A percentile compares a stretch with the other conserved stretches of the same genome.
phyloP scores from a whole-genome alignment of 805 yeast species.

The Brettanomyces sp. region DNA sequence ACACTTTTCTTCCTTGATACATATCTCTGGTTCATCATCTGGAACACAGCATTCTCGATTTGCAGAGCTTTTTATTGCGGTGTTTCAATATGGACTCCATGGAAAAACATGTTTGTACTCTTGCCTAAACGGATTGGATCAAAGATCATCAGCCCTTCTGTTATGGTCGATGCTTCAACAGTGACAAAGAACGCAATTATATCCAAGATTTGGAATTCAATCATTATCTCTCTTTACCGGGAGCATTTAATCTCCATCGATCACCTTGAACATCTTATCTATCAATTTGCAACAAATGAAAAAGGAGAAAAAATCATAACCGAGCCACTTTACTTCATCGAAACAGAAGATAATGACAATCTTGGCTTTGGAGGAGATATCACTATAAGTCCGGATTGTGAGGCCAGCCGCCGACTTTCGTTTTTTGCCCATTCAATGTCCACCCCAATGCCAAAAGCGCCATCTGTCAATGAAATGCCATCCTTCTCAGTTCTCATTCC shows the following conservation, averaged over 20 bases:
- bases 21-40: constrained; percentile 76
- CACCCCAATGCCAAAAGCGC: constrained; percentile 73
- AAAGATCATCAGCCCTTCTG: constrained; percentile 46
- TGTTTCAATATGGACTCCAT: constrained; percentile 79
- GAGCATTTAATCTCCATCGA: constrained; percentile 72
- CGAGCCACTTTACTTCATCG: constrained; percentile 72
- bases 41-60: constrained; percentile 69
- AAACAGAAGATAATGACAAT: constrained; percentile 62
- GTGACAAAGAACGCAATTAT: constrained; percentile 44
- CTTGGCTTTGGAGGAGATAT: constrained; percentile 33
- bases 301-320: constrained; percentile 36
- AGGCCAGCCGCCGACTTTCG: constrained; percentile 75
- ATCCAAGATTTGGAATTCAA: constrained; percentile 75
- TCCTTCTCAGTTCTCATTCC: constrained; percentile 79
- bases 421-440: constrained; percentile 87
- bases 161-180: constrained; percentile 21
- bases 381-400: constrained; percentile 56
- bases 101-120: constrained; percentile 72
- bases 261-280: constrained; percentile 57
- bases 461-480: constrained; percentile 63
- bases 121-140: constrained; percentile 70
- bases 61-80: constrained; percentile 61
- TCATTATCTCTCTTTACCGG: constrained; percentile 73
- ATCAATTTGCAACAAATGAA: constrained; percentile 34
- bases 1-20: constrained; percentile 72